Evolutionary conservation across 768 basidiomycete species (phyloP).

Genomic region (Xanthoconium purpureum): DNA sequence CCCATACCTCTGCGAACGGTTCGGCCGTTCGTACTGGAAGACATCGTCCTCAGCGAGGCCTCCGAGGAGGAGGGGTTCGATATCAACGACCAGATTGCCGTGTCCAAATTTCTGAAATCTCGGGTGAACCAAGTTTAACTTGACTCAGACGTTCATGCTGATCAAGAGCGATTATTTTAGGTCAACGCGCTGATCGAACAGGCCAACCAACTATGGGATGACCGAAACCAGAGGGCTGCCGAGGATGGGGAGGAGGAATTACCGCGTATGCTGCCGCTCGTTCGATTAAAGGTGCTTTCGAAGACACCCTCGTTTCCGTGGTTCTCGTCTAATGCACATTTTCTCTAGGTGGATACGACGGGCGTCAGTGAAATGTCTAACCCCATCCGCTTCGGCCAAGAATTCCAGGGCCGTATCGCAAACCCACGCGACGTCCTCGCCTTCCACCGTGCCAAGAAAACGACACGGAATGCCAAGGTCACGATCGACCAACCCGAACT

Average conservation of each 20-base stretch:
- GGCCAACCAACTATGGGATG: slow-evolving; percentile 49
- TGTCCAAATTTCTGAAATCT: slow-evolving; percentile 73
- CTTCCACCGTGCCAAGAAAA: slow-evolving; percentile 81
- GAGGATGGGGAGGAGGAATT: slow-evolving; percentile 61
- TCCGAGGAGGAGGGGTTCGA: slow-evolving; percentile 78
- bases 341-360: slow-evolving; percentile 77
- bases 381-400: slow-evolving; percentile 94
- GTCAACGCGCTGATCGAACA: slow-evolving; percentile 76
- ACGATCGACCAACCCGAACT: slow-evolving; percentile 74
- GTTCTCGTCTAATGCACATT: background rate
- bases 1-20: slow-evolving; percentile 89
- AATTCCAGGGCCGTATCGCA: slow-evolving; percentile 86
- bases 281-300: slow-evolving; percentile 69
- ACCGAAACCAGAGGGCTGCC: slow-evolving; percentile 38
- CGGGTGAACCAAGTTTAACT: slow-evolving; percentile 45
- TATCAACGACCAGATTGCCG: slow-evolving; percentile 75
- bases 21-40: slow-evolving; percentile 89
- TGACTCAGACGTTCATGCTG: background rate
- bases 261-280: slow-evolving; percentile 76
- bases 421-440: slow-evolving; percentile 93
- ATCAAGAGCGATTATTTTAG: slow-evolving; percentile 33
- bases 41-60: slow-evolving; percentile 68
- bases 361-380: slow-evolving; percentile 91
- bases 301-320: background rate
- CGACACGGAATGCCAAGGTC: slow-evolving; percentile 47